phyloP scores from a whole-genome alignment of 2,329 filamentous ascomycete genomes.

The Aspergillus phoenicis region DNA sequence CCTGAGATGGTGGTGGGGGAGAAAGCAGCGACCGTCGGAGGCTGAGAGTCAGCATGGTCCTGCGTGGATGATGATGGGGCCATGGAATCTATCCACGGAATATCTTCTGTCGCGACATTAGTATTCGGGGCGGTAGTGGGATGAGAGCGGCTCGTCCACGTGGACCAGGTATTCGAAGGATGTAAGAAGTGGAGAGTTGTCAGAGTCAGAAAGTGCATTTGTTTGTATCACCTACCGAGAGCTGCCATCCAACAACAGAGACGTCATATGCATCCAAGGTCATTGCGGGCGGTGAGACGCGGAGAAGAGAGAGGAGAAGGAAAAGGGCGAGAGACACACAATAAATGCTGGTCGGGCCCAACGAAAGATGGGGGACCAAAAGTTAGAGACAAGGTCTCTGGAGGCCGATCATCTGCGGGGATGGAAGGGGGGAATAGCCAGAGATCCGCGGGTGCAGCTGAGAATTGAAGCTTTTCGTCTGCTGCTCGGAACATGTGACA shows the following conservation, averaged over 20 bases:
- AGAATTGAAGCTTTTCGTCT: conserved; percentile 13
- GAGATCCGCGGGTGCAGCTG: conserved; percentile 7
- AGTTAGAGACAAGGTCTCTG: conserved; percentile 9
- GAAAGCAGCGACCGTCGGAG: conserved; percentile 85
- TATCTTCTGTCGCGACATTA: conserved; percentile 42
- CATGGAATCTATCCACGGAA: conserved; percentile 59
- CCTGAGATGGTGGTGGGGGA: conserved; percentile 78
- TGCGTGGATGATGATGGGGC: conserved; percentile 45
- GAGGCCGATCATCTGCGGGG: neutral
- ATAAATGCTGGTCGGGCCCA: conserved; percentile 2
- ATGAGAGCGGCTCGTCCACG: neutral
- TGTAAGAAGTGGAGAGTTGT: neutral
- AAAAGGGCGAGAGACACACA: conserved; percentile 4
- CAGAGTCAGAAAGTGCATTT: neutral
- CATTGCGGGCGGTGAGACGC: conserved; percentile 33
- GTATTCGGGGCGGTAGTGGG: conserved; percentile 15
- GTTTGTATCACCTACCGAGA: conserved; percentile 43
- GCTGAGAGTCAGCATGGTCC: conserved; percentile 48
- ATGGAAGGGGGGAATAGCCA: conserved; percentile 5
- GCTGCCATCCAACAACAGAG: conserved; percentile 55
- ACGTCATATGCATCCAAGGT: conserved; percentile 37
- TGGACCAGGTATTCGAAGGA: neutral
- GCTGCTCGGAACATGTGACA: conserved; percentile 26
- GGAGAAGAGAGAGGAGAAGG: conserved; percentile 8
- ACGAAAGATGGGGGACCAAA: conserved; percentile 5